phyloP scores from a whole-genome alignment of 768 basidiomycete genomes.

The Rhodotorula babjevae region DNA sequence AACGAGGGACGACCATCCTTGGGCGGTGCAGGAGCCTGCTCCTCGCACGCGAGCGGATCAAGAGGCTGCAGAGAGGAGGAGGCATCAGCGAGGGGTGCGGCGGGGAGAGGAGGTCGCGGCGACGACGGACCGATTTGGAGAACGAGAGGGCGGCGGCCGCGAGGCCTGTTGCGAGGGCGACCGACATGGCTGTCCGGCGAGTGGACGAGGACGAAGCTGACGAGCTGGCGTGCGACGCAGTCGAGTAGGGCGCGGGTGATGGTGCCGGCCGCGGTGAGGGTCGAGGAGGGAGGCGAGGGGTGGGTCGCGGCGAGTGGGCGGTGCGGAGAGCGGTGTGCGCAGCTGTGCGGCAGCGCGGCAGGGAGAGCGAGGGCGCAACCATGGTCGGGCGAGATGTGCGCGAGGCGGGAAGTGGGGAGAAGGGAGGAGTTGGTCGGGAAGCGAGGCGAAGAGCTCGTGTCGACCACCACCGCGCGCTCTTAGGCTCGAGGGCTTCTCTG shows the following conservation, averaged over 20 bases:
- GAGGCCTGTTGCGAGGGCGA: constrained; percentile 9
- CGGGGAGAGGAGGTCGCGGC: no score
- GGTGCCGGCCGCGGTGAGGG: background rate
- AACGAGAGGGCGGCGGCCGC: constrained; percentile 7
- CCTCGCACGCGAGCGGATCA: constrained; percentile 5
- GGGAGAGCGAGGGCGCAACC: no score
- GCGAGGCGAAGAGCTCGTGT: no score
- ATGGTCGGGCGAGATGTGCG: no score
- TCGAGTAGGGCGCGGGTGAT: background rate
- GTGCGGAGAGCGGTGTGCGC: background rate
- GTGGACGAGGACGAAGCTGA: background rate
- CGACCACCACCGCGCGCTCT: no score
- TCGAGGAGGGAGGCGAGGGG: background rate
- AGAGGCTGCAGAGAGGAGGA: background rate
- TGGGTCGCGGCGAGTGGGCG: background rate
- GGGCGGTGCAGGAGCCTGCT: background rate
- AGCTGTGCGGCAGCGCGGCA: background rate
- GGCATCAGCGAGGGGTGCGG: background rate
- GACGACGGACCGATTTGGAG: constrained; percentile 5
- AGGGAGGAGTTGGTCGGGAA: no score
- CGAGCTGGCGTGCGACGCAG: background rate
- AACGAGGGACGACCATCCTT: constrained; percentile 15
- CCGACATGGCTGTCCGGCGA: background rate
- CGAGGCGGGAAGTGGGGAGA: no score
- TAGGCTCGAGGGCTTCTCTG: no score